Conservation (phyloP, 352 stramenopile genomes). For the Globisporangium sylvaticum region DNA sequence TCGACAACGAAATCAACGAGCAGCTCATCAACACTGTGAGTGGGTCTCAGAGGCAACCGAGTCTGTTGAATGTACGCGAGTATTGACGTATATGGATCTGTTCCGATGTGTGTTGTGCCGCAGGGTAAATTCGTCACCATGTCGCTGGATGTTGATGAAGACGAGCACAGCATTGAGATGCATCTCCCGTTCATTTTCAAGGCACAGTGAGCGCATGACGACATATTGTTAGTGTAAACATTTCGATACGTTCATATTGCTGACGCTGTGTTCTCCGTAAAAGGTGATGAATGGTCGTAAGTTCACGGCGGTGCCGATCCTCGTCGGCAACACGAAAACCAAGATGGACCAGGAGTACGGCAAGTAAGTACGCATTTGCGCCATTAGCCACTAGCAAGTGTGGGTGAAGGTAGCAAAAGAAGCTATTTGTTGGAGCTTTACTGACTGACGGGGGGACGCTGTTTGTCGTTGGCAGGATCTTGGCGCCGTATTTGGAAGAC, state of each 20-base stretch:
- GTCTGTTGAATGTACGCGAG: not conserved
- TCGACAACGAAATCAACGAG: constrained; percentile 89
- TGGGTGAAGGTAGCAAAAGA: not conserved
- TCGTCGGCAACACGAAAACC: constrained; percentile 92
- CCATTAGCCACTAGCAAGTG: not conserved
- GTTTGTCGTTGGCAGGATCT: constrained; percentile 43
- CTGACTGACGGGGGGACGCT: not conserved
- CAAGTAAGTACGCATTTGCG: constrained; percentile 37
- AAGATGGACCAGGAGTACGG: constrained; percentile 83
- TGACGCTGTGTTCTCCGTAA: not conserved
- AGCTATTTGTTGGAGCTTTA: not conserved
- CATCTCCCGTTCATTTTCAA: constrained; percentile 94
- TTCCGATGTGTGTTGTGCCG: not conserved
- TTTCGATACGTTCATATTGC: not conserved
- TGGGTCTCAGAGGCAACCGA: not conserved
- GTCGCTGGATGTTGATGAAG: constrained; percentile 89
- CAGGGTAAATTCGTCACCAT: constrained; percentile 77
- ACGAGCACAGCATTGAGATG: constrained; percentile 97
- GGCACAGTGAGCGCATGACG: constrained; percentile 22
- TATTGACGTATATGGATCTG: not conserved
- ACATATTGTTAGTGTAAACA: not conserved
- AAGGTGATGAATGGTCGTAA: constrained; percentile 68
- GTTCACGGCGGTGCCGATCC: constrained; percentile 92
- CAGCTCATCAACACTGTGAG: constrained; percentile 82
- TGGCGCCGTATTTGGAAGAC: constrained; percentile 91